Evolutionary conservation across 2,329 filamentous ascomycete species (phyloP).

Genomic region (Colletotrichum tropicicola): DNA sequence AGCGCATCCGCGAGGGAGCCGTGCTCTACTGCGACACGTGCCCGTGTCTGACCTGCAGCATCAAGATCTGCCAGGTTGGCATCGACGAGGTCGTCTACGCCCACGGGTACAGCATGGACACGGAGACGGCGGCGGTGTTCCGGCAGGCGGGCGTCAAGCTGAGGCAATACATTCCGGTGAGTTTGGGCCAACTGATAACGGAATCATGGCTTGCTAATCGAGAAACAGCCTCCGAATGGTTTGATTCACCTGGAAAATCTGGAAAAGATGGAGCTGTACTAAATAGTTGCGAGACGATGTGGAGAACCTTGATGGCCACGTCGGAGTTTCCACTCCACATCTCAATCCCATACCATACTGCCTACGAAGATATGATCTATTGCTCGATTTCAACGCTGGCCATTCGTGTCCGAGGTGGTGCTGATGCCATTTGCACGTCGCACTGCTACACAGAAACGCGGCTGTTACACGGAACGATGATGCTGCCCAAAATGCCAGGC

Average conservation of each 20-base stretch:
- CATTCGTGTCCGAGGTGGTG: too few relatives aligned
- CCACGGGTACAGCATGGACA: constrained; percentile 94
- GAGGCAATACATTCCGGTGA: constrained; percentile 86
- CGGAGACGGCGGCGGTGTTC: constrained; percentile 82
- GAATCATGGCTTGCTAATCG: constrained; percentile 34
- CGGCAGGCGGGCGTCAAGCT: constrained; percentile 83
- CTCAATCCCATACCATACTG: too few relatives aligned
- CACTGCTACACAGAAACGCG: too few relatives aligned
- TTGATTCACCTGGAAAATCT: constrained; percentile 72
- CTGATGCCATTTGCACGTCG: too few relatives aligned
- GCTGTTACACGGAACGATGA: too few relatives aligned
- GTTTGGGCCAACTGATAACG: constrained; percentile 45
- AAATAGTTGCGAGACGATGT: neutral
- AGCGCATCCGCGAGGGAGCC: constrained; percentile 83
- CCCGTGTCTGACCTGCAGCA: constrained; percentile 95
- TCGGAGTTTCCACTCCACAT: too few relatives aligned
- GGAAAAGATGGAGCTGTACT: constrained; percentile 57
- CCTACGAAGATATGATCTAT: too few relatives aligned
- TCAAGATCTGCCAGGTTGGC: constrained; percentile 97
- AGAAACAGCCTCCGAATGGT: constrained; percentile 67
- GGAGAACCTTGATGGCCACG: neutral
- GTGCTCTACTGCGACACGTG: constrained; percentile 96
- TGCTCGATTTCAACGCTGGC: too few relatives aligned
- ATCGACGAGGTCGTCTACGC: constrained; percentile 96
- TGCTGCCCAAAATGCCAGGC: too few relatives aligned